Base-by-base conservation (phyloP, 495 filamentous ascomycete genomes). In the Trichoderma gamsii region DNA sequence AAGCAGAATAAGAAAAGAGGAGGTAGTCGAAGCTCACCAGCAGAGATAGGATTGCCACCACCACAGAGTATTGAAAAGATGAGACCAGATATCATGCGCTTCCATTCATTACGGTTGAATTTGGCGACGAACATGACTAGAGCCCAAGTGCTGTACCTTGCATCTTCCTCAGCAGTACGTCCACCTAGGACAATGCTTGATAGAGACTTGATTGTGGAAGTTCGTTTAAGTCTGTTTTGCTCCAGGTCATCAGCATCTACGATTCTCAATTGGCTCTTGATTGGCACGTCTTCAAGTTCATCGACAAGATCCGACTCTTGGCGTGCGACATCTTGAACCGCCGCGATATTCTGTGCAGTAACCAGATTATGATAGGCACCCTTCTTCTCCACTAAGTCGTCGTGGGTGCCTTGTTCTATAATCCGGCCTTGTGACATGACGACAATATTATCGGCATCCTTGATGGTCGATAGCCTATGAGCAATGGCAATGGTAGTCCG, bases 391-490 rank as follows among this genome's bases (percentile, higher is more conserved):
- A 96, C 75, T 13, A 97, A 80, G 21, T 88, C 81, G 66, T 91
- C 83, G 72, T 97, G 92, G 7, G 85, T 90, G 66, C 92, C 92
- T 77, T 93, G 91, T 73, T 97, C 92, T 43, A 92, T 80, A 71
- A 97, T 92, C 21, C 81, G 73, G 56, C 92, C 92, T 66, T 88
- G 78, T n/a, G 85, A 83, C 86, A 97, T 91, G 68, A 95, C 91
- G 32, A 95, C 90, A 70, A 97, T 97, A 72, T 93, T 95, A 74
- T 95, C 88, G 0, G 92, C 92, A 64, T 88, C 83, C 76, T 90
- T 93, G 80, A 97, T 94, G 25, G 92, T 97, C 1, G 90, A 93
- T 12, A 97, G 82, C 66, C 93, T 86, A 76, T 97, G 92, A 41
- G 93, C 93, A 73, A 97, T 96, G 16, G 92, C 87, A 70, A 96